Evolutionary conservation across 768 basidiomycete genomes (phyloP), one percentile per base, ranked within the genome.

Genomic region (Boletus patriciae): DNA sequence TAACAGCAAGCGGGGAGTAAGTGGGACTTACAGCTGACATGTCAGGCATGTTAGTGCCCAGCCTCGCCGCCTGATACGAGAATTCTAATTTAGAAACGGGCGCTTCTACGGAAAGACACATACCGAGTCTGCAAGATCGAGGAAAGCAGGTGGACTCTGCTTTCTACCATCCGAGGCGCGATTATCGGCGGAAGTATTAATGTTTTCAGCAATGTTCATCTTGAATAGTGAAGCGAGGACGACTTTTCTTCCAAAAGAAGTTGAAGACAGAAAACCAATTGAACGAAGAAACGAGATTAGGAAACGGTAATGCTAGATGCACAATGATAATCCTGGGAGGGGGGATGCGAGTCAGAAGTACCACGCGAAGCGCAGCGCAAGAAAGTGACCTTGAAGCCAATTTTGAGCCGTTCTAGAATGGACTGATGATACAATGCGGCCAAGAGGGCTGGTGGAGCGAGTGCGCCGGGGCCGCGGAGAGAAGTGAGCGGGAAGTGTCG

Each of bases 111-210:
- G 57, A 43, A 54, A 48, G 52, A 41, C 54, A 83, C 90, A 67
- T 72, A 94, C 92, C 64, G 92, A 93, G 77, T 94, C 92, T 57
- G 92, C 92, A 66, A 94, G 85, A 80, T 94, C 92, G 76, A 94
- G 80, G 76, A 94, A 94, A 55, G 92, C 92, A 61, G 92, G 90
- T 19, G 92, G 92, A 74, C 88, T 93, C 67, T 89, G 88, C 78
- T 90, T 92, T 72, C 86, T 80, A 62, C 84, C 87, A 69, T 86
- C 87, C 50, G 82, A 77, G 71, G 83, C 67, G 71, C 77, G 81
- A 85, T 83, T 82, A 86, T 88, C 84, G 82, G 77, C 81, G 80
- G 84, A 80, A 71, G 80, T 76, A 77, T 74, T 87, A 85, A 83
- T 82, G 74, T 84, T 83, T 78, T 90, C 85, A 75, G 77, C 75